Evolutionary conservation across 192 early-diverging fungal species (phyloP), one percentile per base, ranked within the genome.

Genomic region (Anaeromyces robustus): DNA sequence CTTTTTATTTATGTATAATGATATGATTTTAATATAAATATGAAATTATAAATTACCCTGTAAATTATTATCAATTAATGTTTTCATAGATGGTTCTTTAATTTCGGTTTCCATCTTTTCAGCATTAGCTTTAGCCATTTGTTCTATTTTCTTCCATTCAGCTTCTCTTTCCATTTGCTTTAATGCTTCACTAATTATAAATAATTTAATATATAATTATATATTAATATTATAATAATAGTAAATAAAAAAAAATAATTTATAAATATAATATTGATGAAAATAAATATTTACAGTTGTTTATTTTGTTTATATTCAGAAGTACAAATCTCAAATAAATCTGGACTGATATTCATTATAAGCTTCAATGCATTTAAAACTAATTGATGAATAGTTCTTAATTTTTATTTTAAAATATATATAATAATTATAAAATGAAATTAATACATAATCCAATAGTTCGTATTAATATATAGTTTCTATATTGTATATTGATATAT

Each of bases 311-410:
- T 96, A 90, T 94, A 98, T 81, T 98, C 92, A 81, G 92, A 90
- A 17, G 96, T 92, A 86, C 96, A 99, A 81, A 96, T 92, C 85
- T 99, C 96, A 91, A 98, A 99, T 78, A 99, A 85, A 79, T 93
- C 92, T 37, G 96, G 96, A 87, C 94, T 94, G 68, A 96, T 95
- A 78, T 97, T 95, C 92, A 98, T 97, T 85, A 98, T 97, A 79
- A 97, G 90, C 81, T 98, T 98, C 77, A 99, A 87, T 11, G 97
- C 96, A 82, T 96, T 96, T 87, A 97, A 99, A 28, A 99, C 95
- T 34, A 97, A 91, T 29, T 95, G 94, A 86, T 98, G 96, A 81
- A 99, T 97, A 1, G 94, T 95, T 90, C 90, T 97, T 87, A 17
- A 43, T 79, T 80, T 32, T 43, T 13, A 31, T 12, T 77, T 5